Evolutionary conservation across 495 filamentous ascomycete genomes (phyloP).

Genomic region (Aspergillus haitiensis): DNA sequence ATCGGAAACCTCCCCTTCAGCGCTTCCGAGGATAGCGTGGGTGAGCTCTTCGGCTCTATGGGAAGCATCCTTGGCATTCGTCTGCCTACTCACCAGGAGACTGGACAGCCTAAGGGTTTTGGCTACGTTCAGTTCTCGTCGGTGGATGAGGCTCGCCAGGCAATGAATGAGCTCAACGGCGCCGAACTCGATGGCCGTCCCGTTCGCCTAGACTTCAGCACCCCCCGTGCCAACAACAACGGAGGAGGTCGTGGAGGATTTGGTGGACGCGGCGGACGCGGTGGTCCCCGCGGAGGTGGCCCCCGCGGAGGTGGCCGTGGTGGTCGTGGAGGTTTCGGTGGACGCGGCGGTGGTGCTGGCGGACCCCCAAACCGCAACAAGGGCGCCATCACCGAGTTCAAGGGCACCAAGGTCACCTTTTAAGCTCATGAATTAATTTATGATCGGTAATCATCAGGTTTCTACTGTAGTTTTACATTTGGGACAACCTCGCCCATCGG

Average conservation of each 20-base stretch:
- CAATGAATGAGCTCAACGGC: slow-evolving; percentile 73
- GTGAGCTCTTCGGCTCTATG: slow-evolving; percentile 71
- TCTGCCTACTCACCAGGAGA: slow-evolving; percentile 86
- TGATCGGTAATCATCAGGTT: slow-evolving; percentile 19
- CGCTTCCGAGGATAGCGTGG: slow-evolving; percentile 71
- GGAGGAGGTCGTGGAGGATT: slow-evolving; percentile 55
- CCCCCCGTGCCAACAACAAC: slow-evolving; percentile 66
- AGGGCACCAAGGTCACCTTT: slow-evolving; percentile 91
- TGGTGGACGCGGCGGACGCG: slow-evolving; percentile 54
- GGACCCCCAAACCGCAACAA: slow-evolving; percentile 57
- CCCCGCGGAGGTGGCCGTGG: slow-evolving; percentile 52
- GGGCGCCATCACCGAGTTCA: slow-evolving; percentile 79
- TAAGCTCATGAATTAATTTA: slow-evolving; percentile 43
- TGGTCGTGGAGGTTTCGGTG: slow-evolving; percentile 56
- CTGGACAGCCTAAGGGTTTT: slow-evolving; percentile 88
- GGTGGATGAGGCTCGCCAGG: slow-evolving; percentile 81
- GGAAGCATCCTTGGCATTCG: slow-evolving; percentile 73
- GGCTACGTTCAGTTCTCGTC: slow-evolving; percentile 86
- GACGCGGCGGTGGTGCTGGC: slow-evolving; percentile 46
- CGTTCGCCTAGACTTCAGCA: slow-evolving; percentile 87
- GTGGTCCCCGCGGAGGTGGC: slow-evolving; percentile 53
- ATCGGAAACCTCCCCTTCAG: slow-evolving; percentile 91
- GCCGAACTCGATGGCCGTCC: slow-evolving; percentile 73
- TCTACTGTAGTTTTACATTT: slow-evolving; percentile 17
- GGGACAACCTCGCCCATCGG: slow-evolving; percentile 4